Evolutionary conservation across 177 flowering plant species (phyloP).

Genomic region (Tripterygium wilfordii): DNA sequence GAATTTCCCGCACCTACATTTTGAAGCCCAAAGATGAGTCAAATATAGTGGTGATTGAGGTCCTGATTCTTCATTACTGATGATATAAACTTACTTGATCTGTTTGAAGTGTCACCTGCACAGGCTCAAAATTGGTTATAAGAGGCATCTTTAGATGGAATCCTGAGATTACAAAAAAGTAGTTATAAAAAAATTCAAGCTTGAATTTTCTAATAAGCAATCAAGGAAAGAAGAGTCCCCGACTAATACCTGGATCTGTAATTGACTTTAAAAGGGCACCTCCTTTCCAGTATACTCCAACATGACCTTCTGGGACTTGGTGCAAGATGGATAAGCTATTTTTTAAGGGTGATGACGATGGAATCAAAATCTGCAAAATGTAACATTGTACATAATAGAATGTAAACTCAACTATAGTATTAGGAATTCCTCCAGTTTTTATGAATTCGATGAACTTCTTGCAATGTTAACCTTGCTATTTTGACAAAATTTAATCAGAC

Average conservation of each 20-base stretch:
- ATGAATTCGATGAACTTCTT: too few species aligned
- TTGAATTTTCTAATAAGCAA: neutral
- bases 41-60: neutral
- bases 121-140: slow-evolving; percentile 83
- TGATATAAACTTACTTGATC: slow-evolving; percentile 50
- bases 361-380: slow-evolving; percentile 18
- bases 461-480: too few species aligned
- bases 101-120: slow-evolving; percentile 95
- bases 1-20: slow-evolving; percentile 81
- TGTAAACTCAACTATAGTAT: too few species aligned
- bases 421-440: too few species aligned
- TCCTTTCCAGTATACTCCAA: slow-evolving; percentile 96
- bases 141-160: slow-evolving; percentile 89
- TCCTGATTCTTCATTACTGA: slow-evolving; percentile 2
- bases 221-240: neutral
- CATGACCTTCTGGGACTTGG: slow-evolving; percentile 99
- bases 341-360: slow-evolving; percentile 15
- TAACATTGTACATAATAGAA: neutral
- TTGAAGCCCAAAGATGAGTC: neutral
- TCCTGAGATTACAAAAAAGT: slow-evolving; percentile 34
- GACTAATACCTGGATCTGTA: slow-evolving; percentile 67
- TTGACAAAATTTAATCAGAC: too few species aligned
- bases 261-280: slow-evolving; percentile 81
- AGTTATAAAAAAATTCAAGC: neutral
- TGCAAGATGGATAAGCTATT: slow-evolving; percentile 57